Base-by-base conservation (phyloP, 2,329 filamentous ascomycete genomes). In the Aspergillus cejpii region DNA sequence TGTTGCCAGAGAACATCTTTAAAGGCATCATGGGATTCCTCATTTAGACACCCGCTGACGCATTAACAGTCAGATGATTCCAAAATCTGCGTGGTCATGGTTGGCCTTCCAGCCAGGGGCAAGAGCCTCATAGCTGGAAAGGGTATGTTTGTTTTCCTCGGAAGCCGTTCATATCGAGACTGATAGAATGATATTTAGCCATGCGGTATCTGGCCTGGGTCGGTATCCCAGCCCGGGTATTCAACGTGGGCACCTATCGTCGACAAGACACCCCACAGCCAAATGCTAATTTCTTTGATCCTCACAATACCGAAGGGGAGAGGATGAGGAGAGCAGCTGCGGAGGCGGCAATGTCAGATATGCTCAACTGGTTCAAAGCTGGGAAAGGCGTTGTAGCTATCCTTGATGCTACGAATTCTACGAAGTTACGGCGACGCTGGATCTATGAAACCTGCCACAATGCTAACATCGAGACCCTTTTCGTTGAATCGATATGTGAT, bases 111-210 rank as follows among this genome's bases (percentile, higher is more conserved):
- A 44, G 92, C 92, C 50, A 79, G 92, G 57, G 92, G 92, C 62
- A 98, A 98, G 78, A 95, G 88, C 73, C 81, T 95, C 68, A 97
- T 98, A 65, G 91, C 92, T 56, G 89, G 94, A 63, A 96, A 96
- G 80, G 89, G 90, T 92, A 74, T 61, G 74, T 65, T 8, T 21
- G 8, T 29, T 38, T 37, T 21, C 23, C 15, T 39, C 7, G 4
- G 19, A 7, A 24, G 8, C 4, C 23, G 5, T 24, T 24, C 23
- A 5, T 10, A 20, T 19, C 20, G 39, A 15, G 1, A 21, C 33
- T 37, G 28, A 41, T 15, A 21, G 28, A 33, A 49, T 38, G 5
- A n/a, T 5, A 28, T 45, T 43, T 55, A 92, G 88, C 89, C 49
- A 85, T 92, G 67, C 84, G 92, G 49, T 98, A 98, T 70, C 82